Evolutionary conservation across 2,329 filamentous ascomycete species (phyloP).

Genomic region (Curvularia hawaiiensis): DNA sequence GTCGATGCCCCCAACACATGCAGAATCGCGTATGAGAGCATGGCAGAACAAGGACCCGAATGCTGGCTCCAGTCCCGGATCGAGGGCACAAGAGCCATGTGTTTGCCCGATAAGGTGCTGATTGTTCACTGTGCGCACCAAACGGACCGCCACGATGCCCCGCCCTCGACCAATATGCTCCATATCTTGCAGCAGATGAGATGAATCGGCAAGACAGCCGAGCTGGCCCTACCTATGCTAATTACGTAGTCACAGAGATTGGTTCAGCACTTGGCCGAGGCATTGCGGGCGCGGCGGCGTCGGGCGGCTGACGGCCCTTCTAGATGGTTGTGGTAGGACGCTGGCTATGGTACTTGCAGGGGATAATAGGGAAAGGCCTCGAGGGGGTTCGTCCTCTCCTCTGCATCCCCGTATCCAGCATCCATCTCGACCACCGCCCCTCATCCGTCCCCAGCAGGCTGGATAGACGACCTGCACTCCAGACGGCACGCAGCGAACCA

Average conservation of each 20-base stretch:
- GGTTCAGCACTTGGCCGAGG: slow-evolving; percentile 2
- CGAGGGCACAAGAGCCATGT: neutral
- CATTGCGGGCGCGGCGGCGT: slow-evolving; percentile 1
- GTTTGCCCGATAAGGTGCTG: neutral
- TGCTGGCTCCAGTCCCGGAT: neutral
- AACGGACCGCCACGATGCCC: neutral
- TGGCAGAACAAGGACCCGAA: too few species aligned
- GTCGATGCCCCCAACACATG: neutral
- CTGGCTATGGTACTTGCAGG: neutral
- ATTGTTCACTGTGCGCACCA: neutral
- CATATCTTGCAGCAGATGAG: neutral
- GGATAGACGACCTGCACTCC: neutral
- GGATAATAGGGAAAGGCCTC: neutral
- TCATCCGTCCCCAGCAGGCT: neutral
- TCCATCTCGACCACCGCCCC: neutral
- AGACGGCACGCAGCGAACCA: neutral
- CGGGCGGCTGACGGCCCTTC: slow-evolving; percentile 11
- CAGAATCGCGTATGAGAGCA: neutral
- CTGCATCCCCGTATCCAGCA: neutral
- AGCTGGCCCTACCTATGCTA: neutral
- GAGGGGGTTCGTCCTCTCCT: too few species aligned
- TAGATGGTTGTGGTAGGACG: neutral
- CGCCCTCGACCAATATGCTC: neutral
- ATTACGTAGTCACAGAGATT: neutral
- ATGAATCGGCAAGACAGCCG: neutral